phyloP scores from a whole-genome alignment of 306 rosid species.

The Leucaena leucocephala region DNA sequence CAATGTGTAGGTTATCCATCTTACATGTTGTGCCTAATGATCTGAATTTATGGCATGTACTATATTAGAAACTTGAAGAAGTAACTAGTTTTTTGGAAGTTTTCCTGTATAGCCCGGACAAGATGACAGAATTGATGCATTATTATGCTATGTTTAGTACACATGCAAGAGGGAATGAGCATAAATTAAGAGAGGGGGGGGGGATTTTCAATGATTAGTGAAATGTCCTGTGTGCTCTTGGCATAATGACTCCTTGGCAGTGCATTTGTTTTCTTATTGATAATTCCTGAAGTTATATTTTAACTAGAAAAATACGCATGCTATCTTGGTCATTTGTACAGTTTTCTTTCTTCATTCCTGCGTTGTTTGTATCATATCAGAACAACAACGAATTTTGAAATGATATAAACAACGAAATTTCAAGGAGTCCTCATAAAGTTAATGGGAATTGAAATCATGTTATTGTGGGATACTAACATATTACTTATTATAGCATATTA shows the following conservation, averaged over 20 bases:
- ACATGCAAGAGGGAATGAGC: too few relatives aligned
- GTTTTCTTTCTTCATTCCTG: neutral
- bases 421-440: too few relatives aligned
- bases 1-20: slow-evolving; percentile 31
- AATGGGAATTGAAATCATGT: too few relatives aligned
- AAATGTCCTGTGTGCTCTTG: neutral
- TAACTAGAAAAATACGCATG: neutral
- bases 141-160: too few relatives aligned
- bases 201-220: neutral
- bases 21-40: slow-evolving; percentile 1
- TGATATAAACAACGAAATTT: too few relatives aligned
- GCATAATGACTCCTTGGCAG: neutral
- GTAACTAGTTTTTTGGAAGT: slow-evolving; percentile 12
- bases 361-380: neutral
- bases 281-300: too few relatives aligned
- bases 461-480: too few relatives aligned
- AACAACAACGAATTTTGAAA: neutral
- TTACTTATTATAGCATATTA: too few relatives aligned
- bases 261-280: neutral
- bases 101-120: neutral
- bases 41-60: slow-evolving; percentile 5
- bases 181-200: neutral
- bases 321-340: neutral
- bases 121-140: too few relatives aligned
- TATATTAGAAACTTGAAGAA: slow-evolving; percentile 16